These are phyloP conservation scores for Tricholoma flavovirens DNA, from an alignment of 768 basidiomycete species.

Conservation along the genomic window DNA sequence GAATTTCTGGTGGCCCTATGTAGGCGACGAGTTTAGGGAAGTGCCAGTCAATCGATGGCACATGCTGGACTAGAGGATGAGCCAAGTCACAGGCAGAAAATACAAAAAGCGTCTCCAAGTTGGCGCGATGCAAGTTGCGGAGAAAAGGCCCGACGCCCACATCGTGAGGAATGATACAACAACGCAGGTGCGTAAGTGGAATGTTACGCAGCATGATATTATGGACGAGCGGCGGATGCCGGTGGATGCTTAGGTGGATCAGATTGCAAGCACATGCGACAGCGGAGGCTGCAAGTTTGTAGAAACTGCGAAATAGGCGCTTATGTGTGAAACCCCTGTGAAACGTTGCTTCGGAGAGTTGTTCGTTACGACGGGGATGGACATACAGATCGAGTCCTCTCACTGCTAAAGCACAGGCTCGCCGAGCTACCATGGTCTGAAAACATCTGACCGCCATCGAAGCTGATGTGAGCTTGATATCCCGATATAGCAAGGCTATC, in stretches of 20 bases:
- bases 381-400: background rate
- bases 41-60: too few relatives aligned
- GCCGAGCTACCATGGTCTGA: background rate
- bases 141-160: background rate
- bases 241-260: background rate
- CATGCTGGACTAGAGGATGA: too few relatives aligned
- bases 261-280: background rate
- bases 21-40: too few relatives aligned
- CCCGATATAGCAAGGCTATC: background rate
- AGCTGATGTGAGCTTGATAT: background rate
- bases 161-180: background rate
- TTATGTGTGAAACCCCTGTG: background rate
- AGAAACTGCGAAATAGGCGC: background rate
- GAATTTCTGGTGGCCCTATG: too few relatives aligned
- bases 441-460: background rate
- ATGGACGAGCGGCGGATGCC: background rate
- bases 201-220: background rate
- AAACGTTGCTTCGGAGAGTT: background rate
- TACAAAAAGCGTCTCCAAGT: too few relatives aligned
- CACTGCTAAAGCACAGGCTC: background rate
- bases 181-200: background rate
- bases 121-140: background rate
- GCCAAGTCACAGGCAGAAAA: too few relatives aligned
- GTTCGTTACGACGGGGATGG: too few relatives aligned
- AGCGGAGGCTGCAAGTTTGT: background rate